phyloP scores from a whole-genome alignment of 768 basidiomycete species.

The Galerina marginata region DNA sequence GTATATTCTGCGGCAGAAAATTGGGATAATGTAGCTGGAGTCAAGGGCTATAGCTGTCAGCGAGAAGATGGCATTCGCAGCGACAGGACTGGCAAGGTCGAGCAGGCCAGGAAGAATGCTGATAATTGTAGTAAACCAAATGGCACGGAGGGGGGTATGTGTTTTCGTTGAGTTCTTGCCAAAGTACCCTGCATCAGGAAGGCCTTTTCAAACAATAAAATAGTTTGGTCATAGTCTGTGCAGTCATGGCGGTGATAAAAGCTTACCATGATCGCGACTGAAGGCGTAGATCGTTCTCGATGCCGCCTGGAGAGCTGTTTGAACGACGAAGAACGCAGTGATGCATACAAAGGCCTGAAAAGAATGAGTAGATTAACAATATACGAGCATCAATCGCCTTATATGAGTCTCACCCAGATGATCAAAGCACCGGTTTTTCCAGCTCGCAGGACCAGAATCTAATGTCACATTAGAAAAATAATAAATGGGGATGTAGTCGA shows the following conservation, averaged over 20 bases:
- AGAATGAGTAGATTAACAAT: not conserved
- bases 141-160: conserved; percentile 77
- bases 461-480: conserved; percentile 7
- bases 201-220: conserved; percentile 40
- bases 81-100: conserved; percentile 76
- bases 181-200: conserved; percentile 82
- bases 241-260: not conserved
- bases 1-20: conserved; percentile 72
- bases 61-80: conserved; percentile 83
- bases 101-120: conserved; percentile 75
- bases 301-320: conserved; percentile 81
- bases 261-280: conserved; percentile 72
- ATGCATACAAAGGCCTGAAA: conserved; percentile 74
- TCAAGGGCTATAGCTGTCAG: conserved; percentile 82
- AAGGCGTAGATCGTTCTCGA: conserved; percentile 87
- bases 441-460: conserved; percentile 80
- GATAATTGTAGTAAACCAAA: conserved; percentile 73
- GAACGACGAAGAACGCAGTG: conserved; percentile 87
- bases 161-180: conserved; percentile 67
- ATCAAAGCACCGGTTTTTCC: conserved; percentile 78
- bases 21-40: conserved; percentile 82
- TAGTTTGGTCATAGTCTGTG: not conserved
- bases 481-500: no score
- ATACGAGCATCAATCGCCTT: not conserved
- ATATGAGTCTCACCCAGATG: conserved; percentile 65